phyloP scores from a whole-genome alignment of 2,329 filamentous ascomycete species.

The Sporothrix luriei region DNA sequence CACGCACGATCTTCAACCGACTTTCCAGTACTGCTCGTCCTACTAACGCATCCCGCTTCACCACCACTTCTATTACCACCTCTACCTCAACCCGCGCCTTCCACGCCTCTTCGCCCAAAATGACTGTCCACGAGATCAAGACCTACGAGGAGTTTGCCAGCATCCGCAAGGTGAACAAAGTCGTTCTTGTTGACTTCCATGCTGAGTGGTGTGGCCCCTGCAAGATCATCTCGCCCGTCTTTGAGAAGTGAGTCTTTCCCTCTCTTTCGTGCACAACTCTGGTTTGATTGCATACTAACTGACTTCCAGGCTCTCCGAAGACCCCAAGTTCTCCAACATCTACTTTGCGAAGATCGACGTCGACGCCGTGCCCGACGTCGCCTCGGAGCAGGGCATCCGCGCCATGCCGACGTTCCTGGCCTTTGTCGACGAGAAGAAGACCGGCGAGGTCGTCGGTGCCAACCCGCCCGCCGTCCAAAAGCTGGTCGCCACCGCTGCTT shows the following conservation, averaged over 20 bases:
- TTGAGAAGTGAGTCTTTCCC: slow-evolving; percentile 60
- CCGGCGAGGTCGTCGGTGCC: slow-evolving; percentile 75
- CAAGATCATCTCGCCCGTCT: slow-evolving; percentile 80
- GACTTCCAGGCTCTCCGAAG: slow-evolving; percentile 58
- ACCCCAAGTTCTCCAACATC: slow-evolving; percentile 50
- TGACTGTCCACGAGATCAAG: slow-evolving; percentile 34
- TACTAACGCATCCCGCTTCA: background rate
- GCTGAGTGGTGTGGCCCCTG: slow-evolving; percentile 94
- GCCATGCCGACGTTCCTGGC: slow-evolving; percentile 92
- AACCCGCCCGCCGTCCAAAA: slow-evolving; percentile 65
- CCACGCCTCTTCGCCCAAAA: slow-evolving; percentile 33
- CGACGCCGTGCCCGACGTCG: slow-evolving; percentile 74
- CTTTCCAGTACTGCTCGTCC: slow-evolving; percentile 23
- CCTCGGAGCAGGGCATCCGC: slow-evolving; percentile 75
- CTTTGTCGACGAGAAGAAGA: slow-evolving; percentile 77
- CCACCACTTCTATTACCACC: no score
- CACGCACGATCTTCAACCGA: slow-evolving; percentile 23
- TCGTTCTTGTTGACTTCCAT: slow-evolving; percentile 83
- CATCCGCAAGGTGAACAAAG: slow-evolving; percentile 44
- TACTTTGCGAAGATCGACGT: slow-evolving; percentile 91
- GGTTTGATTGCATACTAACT: background rate
- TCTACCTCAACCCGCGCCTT: slow-evolving; percentile 26
- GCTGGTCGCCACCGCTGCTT: background rate
- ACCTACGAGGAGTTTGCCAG: slow-evolving; percentile 42
- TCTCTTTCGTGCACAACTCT: slow-evolving; percentile 24